A percentile compares a stretch with the other conserved stretches of the same genome.
Conservation (phyloP, 192 early-diverging fungal genomes). For the Mortierella hygrophila region DNA sequence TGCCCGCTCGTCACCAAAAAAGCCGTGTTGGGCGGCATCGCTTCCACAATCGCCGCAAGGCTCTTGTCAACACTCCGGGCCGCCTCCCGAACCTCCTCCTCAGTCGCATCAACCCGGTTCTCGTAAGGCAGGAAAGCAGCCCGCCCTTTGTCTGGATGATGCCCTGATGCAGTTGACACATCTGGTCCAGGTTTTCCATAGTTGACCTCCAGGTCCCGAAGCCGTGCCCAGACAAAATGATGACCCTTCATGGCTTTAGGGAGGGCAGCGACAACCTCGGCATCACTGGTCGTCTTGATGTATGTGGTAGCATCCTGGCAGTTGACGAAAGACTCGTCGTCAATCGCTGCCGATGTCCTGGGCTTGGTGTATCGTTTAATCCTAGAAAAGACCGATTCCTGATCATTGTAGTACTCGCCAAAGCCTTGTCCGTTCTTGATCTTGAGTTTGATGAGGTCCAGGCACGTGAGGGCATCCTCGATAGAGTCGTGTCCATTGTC, state of each 20-base stretch:
- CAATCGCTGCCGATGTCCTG: conserved; percentile 44
- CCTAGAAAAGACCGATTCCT: conserved; percentile 33
- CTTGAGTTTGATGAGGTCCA: conserved; percentile 74
- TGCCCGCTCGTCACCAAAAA: conserved; percentile 60
- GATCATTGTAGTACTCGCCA: conserved; percentile 54
- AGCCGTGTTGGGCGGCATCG: conserved; percentile 50
- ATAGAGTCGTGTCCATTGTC: conserved; percentile 71
- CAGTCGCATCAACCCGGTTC: not conserved
- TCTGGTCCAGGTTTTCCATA: conserved; percentile 20
- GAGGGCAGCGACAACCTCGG: conserved; percentile 22
- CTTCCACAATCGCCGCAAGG: conserved; percentile 51
- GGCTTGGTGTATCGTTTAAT: conserved; percentile 18
- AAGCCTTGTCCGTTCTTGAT: conserved; percentile 57
- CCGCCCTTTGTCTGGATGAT: not conserved
- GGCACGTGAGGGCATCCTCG: conserved; percentile 75
- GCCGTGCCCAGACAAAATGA: conserved; percentile 41
- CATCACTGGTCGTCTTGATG: conserved; percentile 25
- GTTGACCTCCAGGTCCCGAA: conserved; percentile 45
- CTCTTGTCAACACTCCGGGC: conserved; percentile 48
- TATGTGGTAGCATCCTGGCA: not conserved
- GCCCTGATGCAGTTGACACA: not conserved
- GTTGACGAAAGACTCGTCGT: conserved; percentile 14
- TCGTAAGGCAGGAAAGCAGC: not conserved
- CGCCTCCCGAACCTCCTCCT: conserved; percentile 27
- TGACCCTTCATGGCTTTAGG: conserved; percentile 11